Conservation (phyloP, 192 early-diverging fungal species). For the Phycomyces nitens region DNA sequence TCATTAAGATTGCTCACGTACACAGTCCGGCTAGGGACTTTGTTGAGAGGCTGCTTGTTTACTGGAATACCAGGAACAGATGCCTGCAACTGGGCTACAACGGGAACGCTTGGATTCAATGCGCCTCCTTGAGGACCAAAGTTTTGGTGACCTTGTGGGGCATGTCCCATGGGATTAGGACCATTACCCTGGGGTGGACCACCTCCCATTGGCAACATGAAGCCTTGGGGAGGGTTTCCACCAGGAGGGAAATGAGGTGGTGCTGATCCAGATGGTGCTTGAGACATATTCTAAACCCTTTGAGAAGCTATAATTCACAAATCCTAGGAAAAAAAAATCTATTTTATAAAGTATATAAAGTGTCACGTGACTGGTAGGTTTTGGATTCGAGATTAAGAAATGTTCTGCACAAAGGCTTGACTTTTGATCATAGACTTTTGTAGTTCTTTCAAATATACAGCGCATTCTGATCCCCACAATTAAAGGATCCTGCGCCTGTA, state of each 20-base stretch:
- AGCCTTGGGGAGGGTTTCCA: background rate
- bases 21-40: constrained; percentile 63
- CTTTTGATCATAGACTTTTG: no score
- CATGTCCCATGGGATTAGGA: no score
- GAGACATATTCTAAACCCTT: no score
- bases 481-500: background rate
- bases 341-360: no score
- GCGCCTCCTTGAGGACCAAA: background rate
- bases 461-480: background rate
- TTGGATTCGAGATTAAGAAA: no score
- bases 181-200: background rate
- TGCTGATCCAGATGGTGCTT: no score
- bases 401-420: no score
- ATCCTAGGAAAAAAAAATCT: no score
- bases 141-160: background rate
- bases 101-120: constrained; percentile 22
- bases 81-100: background rate
- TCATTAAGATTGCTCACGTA: constrained; percentile 85
- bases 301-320: no score
- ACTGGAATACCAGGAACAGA: constrained; percentile 25
- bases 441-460: no score
- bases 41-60: constrained; percentile 60
- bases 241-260: background rate
- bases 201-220: background rate
- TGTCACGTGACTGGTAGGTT: no score